Evolutionary conservation across 2,329 filamentous ascomycete species (phyloP).

Genomic region (Aspergillus udagawae): DNA sequence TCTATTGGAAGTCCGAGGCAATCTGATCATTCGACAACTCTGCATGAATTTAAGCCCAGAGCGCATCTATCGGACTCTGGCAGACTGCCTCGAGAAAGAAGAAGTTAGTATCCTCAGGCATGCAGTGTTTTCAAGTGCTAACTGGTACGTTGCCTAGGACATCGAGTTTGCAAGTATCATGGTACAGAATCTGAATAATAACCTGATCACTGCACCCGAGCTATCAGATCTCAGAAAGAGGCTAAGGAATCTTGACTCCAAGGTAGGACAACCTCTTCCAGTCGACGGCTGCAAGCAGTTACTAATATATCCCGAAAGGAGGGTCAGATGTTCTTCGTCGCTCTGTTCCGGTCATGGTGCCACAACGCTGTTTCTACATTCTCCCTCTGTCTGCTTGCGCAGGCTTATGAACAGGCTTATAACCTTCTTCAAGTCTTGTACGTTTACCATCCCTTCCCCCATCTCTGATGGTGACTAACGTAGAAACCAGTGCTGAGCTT

Average conservation of each 20-base stretch:
- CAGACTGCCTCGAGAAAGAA: slow-evolving; percentile 95
- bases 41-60: slow-evolving; percentile 91
- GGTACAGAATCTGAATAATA: slow-evolving; percentile 99
- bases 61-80: slow-evolving; percentile 89
- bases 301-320: slow-evolving; percentile 53
- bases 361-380: slow-evolving; percentile 98
- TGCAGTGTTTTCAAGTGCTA: slow-evolving; percentile 2
- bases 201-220: slow-evolving; percentile 94
- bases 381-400: slow-evolving; percentile 87
- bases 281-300: background rate
- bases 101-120: slow-evolving; percentile 48
- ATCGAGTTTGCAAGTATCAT: slow-evolving; percentile 99
- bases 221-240: slow-evolving; percentile 85
- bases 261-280: slow-evolving; percentile 46
- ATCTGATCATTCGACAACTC: slow-evolving; percentile 91
- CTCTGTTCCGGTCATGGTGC: slow-evolving; percentile 94
- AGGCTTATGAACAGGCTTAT: slow-evolving; percentile 97
- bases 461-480: slow-evolving; percentile 16
- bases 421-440: slow-evolving; percentile 94
- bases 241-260: slow-evolving; percentile 83
- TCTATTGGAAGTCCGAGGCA: slow-evolving; percentile 85
- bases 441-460: slow-evolving; percentile 26
- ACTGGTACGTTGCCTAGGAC: slow-evolving; percentile 49
- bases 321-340: slow-evolving; percentile 90
- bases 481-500: slow-evolving; percentile 70